Conservation (phyloP, 257 asterid species). For the Nyctanthes arbortristis region DNA sequence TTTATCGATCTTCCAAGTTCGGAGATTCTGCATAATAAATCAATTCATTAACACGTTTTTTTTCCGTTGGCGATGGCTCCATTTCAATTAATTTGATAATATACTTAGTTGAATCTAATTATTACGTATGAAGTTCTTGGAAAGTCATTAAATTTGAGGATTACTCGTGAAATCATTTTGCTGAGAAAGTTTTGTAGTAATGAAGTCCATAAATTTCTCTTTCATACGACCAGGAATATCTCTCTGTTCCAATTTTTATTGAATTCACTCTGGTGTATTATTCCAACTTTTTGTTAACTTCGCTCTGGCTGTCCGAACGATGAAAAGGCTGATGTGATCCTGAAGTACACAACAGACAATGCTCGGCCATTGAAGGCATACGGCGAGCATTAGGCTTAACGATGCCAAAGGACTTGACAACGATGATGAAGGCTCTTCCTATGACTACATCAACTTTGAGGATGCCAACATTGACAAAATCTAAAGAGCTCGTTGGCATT, state of each 20-base stretch:
- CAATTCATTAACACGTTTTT: too few relatives aligned
- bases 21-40: too few relatives aligned
- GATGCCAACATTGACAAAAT: too few relatives aligned
- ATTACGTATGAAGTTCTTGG: too few relatives aligned
- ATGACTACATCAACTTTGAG: slow-evolving; percentile 32
- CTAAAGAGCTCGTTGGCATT: too few relatives aligned
- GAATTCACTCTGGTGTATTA: not conserved
- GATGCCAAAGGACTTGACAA: slow-evolving; percentile 34
- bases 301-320: slow-evolving; percentile 14
- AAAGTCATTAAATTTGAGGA: too few relatives aligned
- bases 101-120: too few relatives aligned
- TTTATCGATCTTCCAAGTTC: not conserved
- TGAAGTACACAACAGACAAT: slow-evolving; percentile 34
- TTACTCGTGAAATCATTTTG: too few relatives aligned
- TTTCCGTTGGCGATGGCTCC: too few relatives aligned
- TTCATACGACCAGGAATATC: not conserved
- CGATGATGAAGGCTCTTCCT: slow-evolving; percentile 26
- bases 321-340: slow-evolving; percentile 33
- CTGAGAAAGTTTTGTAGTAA: too few relatives aligned
- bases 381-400: slow-evolving; percentile 30
- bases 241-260: not conserved
- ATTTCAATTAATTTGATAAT: too few relatives aligned
- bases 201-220: too few relatives aligned
- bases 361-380: slow-evolving; percentile 34
- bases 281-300: not conserved